phyloP scores from a whole-genome alignment of 1,139 yeast genomes.

The Sugiyamaella pinicola region DNA sequence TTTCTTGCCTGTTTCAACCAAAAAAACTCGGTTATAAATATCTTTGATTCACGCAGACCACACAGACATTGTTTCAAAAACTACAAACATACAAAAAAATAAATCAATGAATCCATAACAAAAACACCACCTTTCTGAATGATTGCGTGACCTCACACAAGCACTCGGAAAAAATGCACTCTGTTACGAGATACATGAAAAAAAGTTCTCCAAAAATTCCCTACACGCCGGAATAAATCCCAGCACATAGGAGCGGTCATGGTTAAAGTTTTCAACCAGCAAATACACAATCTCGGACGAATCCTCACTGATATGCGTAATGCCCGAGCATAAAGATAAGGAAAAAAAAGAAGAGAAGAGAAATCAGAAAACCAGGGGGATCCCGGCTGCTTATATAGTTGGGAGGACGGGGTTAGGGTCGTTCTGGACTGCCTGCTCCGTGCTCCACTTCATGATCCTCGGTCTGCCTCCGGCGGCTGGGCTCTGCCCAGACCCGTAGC shows the following conservation, averaged over 20 bases:
- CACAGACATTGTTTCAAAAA: neutral
- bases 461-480: too few relatives aligned
- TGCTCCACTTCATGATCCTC: conserved; percentile 1
- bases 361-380: conserved; percentile 9
- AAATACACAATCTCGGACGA: conserved; percentile 99
- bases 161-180: conserved; percentile 7
- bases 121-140: neutral
- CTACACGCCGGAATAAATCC: conserved; percentile 45
- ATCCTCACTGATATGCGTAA: conserved; percentile 99
- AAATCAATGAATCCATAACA: too few relatives aligned
- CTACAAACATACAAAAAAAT: neutral
- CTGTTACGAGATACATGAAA: neutral
- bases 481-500: too few relatives aligned
- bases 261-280: conserved; percentile 99
- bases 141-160: conserved; percentile 16
- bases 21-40: too few relatives aligned
- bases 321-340: conserved; percentile 99
- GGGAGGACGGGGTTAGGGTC: conserved; percentile 5
- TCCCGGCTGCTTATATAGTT: conserved; percentile 5
- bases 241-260: conserved; percentile 83
- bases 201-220: conserved; percentile 74
- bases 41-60: too few relatives aligned
- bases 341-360: conserved; percentile 43
- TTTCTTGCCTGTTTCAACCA: too few relatives aligned
- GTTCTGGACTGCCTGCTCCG: neutral